These are phyloP conservation scores for Skeletonema tropicum DNA, from an alignment of 108 stramenopile species.

Conservation along the genomic window DNA sequence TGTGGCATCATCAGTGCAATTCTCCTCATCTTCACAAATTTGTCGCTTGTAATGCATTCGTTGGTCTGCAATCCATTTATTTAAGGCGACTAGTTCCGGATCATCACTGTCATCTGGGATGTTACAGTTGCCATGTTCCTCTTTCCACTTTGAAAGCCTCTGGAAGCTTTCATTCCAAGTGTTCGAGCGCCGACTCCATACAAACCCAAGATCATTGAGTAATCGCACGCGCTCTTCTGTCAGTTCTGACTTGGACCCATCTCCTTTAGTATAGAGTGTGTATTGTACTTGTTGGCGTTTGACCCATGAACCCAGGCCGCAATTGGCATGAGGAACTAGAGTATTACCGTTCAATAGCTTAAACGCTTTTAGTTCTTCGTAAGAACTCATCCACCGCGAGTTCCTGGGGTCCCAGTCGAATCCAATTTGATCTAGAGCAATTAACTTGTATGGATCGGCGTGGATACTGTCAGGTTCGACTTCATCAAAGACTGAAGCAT, in stretches of 20 bases:
- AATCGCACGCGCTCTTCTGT: conserved; percentile 40
- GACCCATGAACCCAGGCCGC: conserved; percentile 41
- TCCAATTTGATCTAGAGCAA: conserved; percentile 42
- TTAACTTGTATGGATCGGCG: conserved; percentile 45
- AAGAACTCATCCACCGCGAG: conserved; percentile 55
- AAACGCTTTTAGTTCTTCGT: conserved; percentile 23
- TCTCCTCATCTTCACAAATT: conserved; percentile 21
- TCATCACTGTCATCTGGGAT: conserved; percentile 39
- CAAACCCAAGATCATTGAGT: conserved; percentile 39
- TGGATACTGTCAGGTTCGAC: conserved; percentile 41
- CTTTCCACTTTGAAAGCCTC: conserved; percentile 35
- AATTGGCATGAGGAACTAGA: conserved; percentile 45
- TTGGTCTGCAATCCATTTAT: conserved; percentile 48
- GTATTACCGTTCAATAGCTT: conserved; percentile 26
- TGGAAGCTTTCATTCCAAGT: conserved; percentile 48
- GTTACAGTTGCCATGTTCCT: conserved; percentile 27
- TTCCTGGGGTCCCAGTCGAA: conserved; percentile 54
- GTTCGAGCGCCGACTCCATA: conserved; percentile 40
- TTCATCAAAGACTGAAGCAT: conserved; percentile 26
- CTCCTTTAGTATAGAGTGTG: conserved; percentile 25
- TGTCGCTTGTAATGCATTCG: conserved; percentile 42
- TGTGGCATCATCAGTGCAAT: conserved; percentile 2
- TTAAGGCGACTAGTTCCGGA: conserved; percentile 24
- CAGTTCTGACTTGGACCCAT: conserved; percentile 33
- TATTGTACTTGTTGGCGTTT: conserved; percentile 47